phyloP scores from a whole-genome alignment of 208 protist genomes.

The Phytomonas sp. region DNA sequence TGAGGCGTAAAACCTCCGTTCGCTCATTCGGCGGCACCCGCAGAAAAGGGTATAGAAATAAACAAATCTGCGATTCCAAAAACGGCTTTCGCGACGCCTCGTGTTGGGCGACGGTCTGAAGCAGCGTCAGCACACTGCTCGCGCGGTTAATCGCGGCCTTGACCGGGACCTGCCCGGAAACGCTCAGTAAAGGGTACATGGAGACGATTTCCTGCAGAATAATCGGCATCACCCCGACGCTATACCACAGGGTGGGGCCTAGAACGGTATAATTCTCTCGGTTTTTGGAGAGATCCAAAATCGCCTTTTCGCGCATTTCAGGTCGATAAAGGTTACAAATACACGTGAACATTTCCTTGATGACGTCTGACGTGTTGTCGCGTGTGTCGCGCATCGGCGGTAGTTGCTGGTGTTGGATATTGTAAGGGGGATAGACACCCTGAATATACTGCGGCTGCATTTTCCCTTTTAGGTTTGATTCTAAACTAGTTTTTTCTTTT shows the following conservation, averaged over 20 bases:
- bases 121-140: constrained; percentile 97
- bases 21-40: constrained; percentile 91
- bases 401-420: constrained; percentile 12
- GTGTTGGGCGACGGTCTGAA: constrained; percentile 98
- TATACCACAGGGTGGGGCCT: constrained; percentile 97
- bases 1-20: constrained; percentile 97
- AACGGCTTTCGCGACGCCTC: constrained; percentile 95
- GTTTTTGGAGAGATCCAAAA: constrained; percentile 93
- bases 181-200: constrained; percentile 95
- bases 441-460: constrained; percentile 7
- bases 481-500: neutral
- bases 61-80: constrained; percentile 97
- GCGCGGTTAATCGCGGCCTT: constrained; percentile 90
- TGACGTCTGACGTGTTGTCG: constrained; percentile 10
- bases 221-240: constrained; percentile 95
- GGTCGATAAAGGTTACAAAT: constrained; percentile 62
- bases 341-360: constrained; percentile 24
- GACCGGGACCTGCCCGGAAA: constrained; percentile 33
- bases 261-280: constrained; percentile 90
- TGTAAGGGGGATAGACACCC: neutral
- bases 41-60: constrained; percentile 99
- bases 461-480: neutral
- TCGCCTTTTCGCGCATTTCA: constrained; percentile 86
- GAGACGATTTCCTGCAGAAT: constrained; percentile 98
- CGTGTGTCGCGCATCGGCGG: constrained; percentile 5